phyloP scores from a whole-genome alignment of 768 basidiomycete species.

The Lentinula lateritia region DNA sequence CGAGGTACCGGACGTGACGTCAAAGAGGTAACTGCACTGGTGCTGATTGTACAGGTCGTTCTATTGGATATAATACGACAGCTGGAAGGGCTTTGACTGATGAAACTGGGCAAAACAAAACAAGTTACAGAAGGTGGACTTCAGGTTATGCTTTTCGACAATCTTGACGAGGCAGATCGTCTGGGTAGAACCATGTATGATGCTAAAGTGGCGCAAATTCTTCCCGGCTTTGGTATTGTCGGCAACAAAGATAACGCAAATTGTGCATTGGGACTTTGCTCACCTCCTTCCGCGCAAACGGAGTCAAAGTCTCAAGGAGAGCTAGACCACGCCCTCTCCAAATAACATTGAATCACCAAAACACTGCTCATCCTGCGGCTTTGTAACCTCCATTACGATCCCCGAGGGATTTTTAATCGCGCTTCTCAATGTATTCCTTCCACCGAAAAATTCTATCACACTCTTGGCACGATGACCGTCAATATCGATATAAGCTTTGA shows the following conservation, averaged over 20 bases:
- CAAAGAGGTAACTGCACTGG: constrained; percentile 21
- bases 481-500: constrained; percentile 68
- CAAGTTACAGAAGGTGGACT: constrained; percentile 33
- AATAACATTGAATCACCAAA: constrained; percentile 74
- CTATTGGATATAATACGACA: constrained; percentile 36
- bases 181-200: constrained; percentile 49
- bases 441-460: constrained; percentile 63
- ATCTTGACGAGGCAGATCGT: constrained; percentile 38
- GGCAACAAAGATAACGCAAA: constrained; percentile 34
- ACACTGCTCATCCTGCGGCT: constrained; percentile 64
- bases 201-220: constrained; percentile 73
- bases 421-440: constrained; percentile 69
- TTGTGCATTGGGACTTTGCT: constrained; percentile 72
- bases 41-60: constrained; percentile 40
- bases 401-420: constrained; percentile 63
- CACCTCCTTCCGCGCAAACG: constrained; percentile 68
- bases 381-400: constrained; percentile 80
- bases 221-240: constrained; percentile 55
- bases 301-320: constrained; percentile 66
- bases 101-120: constrained; percentile 42
- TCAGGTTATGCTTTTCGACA: constrained; percentile 27
- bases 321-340: constrained; percentile 66
- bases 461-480: constrained; percentile 63
- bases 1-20: constrained; percentile 42
- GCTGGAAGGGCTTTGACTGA: constrained; percentile 41